Evolutionary conservation across 139 green algal genomes (phyloP), one percentile per base, ranked within the genome.

Genomic region (Micractinium sp.): DNA sequence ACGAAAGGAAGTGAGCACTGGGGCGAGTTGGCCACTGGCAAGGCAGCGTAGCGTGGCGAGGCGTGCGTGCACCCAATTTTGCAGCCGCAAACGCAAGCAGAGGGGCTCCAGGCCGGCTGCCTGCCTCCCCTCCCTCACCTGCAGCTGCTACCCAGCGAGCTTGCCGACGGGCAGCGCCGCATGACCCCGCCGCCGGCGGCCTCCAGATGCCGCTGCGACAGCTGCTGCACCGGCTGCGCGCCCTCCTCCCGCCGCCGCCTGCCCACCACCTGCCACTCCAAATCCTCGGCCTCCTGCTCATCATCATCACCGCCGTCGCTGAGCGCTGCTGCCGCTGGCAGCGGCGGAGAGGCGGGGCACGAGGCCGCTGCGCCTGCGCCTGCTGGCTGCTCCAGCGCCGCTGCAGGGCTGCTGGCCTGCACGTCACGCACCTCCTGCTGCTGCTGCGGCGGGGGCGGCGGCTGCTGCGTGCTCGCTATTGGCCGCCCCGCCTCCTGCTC

Each of bases 141-240:
- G 85, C 86, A 85, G 75, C 61, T 85, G 86, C 82, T 89, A 53
- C 76, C 82, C 53, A 89, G 69, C 0, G 89, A 91, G 71, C 82
- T 76, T 47, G 47, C 39, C 4, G 82, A 89, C 20, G 73, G 73
- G 73, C 73, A 80, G 41, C 85, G 85, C 25, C 53, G 85, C 36
- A 84, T 63, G n/a, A 2, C 12, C n/a, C 14, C 15, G 2, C 33
- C 39, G 61, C 23, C 38, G 38, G 63, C 39, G 4, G 39, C 36
- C 3, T 38, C 66, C 35, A 67, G 9, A 23, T 60, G 36, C 36
- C 1, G 36, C 61, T 36, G 63, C 35, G n/a, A 27, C 4, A 36
- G 25, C 3, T 33, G 35, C 20, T 38, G 82, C 33, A 56, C 33
- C 9, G 29, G 82, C 53, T 53, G 35, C 61, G 3, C 3, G 63